These are phyloP conservation scores for Globisporangium abappressorium DNA, from an alignment of 352 stramenopile species.

Conservation along the genomic window DNA sequence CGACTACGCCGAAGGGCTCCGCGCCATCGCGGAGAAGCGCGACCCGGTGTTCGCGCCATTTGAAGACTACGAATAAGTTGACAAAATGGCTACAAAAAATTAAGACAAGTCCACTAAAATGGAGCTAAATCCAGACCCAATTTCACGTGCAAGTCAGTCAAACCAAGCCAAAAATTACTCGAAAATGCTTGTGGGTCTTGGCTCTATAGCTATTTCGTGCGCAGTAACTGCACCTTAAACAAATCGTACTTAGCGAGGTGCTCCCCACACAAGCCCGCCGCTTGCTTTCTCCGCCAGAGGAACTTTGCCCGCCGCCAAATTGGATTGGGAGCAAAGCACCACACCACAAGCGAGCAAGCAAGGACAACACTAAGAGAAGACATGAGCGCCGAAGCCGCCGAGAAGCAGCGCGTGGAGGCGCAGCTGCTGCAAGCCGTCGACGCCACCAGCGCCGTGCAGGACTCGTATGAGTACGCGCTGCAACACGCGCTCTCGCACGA, in stretches of 20 bases:
- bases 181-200: conserved; percentile 11
- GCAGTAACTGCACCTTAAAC: background rate
- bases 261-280: background rate
- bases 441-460: conserved; percentile 38
- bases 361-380: background rate
- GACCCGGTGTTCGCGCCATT: conserved; percentile 47
- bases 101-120: background rate
- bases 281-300: background rate
- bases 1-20: conserved; percentile 81
- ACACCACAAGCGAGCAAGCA: background rate
- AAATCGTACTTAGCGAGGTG: background rate
- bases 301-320: background rate
- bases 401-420: conserved; percentile 75
- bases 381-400: conserved; percentile 48
- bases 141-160: background rate
- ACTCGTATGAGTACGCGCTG: conserved; percentile 87
- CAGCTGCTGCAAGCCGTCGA: conserved; percentile 61
- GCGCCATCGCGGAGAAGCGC: conserved; percentile 67
- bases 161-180: background rate
- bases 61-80: conserved; percentile 37
- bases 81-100: background rate
- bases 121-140: background rate
- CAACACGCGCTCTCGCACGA: conserved; percentile 87
- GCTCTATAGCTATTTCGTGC: background rate
- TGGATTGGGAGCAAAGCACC: conserved; percentile 4